phyloP scores from a whole-genome alignment of 2,329 filamentous ascomycete species.

The Colletotrichum sp. region DNA sequence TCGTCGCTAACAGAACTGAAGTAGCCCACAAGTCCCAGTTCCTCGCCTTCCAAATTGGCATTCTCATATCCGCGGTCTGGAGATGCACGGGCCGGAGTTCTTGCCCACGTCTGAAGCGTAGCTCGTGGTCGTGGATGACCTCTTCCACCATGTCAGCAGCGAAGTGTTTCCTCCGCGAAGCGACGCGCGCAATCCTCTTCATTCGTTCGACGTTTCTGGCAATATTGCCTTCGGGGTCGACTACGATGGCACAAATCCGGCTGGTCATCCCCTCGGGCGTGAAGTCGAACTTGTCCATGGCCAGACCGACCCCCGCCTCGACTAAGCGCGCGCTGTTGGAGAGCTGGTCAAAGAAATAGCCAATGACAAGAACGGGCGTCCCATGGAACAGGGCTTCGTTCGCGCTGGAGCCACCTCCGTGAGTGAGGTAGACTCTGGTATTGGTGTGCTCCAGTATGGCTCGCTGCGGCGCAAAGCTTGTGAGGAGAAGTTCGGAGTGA shows the following conservation, averaged over 20 bases:
- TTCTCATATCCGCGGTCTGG: conserved; percentile 47
- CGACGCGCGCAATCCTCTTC: conserved; percentile 41
- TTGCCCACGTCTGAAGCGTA: conserved; percentile 33
- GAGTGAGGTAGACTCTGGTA: conserved; percentile 42
- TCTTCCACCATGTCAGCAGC: conserved; percentile 48
- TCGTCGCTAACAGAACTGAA: not conserved
- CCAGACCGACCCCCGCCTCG: conserved; percentile 36
- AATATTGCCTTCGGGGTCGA: conserved; percentile 34
- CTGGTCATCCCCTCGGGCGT: conserved; percentile 33
- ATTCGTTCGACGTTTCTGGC: conserved; percentile 39
- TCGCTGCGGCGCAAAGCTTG: conserved; percentile 44
- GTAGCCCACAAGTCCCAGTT: conserved; percentile 9
- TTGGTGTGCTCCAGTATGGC: conserved; percentile 39
- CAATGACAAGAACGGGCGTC: conserved; percentile 37
- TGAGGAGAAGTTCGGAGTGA: conserved; percentile 34
- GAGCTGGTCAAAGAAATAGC: conserved; percentile 47
- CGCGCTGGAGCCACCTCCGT: conserved; percentile 44
- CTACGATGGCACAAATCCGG: conserved; percentile 30
- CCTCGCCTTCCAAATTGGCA: conserved; percentile 26
- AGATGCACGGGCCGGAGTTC: conserved; percentile 43
- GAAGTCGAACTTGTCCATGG: conserved; percentile 42
- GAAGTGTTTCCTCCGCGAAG: conserved; percentile 39
- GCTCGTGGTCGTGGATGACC: conserved; percentile 35
- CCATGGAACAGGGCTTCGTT: conserved; percentile 47
- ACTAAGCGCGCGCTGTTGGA: conserved; percentile 39